Conservation (phyloP, 345 rosid genomes). For the Adansonia digitata region DNA sequence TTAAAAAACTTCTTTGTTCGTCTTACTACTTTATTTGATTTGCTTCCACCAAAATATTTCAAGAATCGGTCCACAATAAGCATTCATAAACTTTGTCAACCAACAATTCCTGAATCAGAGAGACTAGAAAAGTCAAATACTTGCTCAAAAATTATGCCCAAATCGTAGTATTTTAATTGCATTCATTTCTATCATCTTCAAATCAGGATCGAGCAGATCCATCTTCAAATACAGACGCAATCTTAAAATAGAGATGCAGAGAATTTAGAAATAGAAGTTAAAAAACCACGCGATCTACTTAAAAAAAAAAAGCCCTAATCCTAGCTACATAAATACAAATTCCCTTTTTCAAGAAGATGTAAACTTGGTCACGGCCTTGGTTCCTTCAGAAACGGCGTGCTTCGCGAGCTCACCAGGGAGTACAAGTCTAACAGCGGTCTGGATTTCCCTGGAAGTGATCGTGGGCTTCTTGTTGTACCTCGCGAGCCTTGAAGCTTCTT, state of each 20-base stretch:
- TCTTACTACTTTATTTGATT: too few species aligned
- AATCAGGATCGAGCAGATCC: constrained; percentile 2
- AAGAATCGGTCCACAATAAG: too few species aligned
- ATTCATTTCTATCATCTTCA: background rate
- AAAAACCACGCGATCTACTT: background rate
- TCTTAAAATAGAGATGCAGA: background rate
- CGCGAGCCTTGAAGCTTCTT: too few species aligned
- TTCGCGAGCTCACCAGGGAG: constrained; percentile 18
- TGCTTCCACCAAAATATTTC: too few species aligned
- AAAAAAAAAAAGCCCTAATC: background rate
- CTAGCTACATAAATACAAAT: background rate
- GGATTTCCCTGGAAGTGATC: too few species aligned
- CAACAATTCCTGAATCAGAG: too few species aligned
- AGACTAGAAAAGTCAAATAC: too few species aligned
- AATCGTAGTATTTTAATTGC: background rate
- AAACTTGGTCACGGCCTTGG: constrained; percentile 15
- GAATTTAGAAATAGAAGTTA: too few species aligned
- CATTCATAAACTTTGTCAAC: too few species aligned
- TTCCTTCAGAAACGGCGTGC: constrained; percentile 18
- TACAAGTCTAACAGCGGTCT: constrained; percentile 15
- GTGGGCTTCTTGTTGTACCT: too few species aligned
- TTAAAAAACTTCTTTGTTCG: too few species aligned
- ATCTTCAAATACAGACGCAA: background rate
- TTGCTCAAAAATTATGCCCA: too few species aligned
- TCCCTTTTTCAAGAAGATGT: background rate